These are phyloP conservation scores for Xylariaceae sp. DNA, from an alignment of 2,329 filamentous ascomycete species.

Conservation along the genomic window DNA sequence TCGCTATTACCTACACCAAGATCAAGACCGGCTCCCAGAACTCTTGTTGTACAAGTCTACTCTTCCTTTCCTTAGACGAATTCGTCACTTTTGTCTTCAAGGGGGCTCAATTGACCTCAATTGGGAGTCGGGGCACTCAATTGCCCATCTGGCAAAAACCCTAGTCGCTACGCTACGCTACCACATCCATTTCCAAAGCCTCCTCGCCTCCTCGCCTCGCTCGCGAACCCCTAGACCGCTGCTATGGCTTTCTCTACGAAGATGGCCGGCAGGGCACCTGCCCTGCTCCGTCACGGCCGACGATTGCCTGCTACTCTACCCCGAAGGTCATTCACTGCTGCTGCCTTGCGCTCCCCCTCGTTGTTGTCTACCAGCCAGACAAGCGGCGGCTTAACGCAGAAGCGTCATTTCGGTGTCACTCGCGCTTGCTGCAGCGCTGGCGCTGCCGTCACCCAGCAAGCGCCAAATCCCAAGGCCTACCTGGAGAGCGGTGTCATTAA, in stretches of 20 bases:
- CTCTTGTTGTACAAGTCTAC: not conserved
- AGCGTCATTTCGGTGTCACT: constrained; percentile 57
- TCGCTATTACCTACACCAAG: not conserved
- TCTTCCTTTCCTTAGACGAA: not conserved
- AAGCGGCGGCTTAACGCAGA: constrained; percentile 46
- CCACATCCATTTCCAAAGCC: constrained; percentile 14
- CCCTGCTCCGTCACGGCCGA: constrained; percentile 62
- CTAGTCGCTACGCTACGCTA: constrained; percentile 18
- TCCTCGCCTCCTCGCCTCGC: constrained; percentile 19
- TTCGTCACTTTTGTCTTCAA: constrained; percentile 21
- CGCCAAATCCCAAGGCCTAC: constrained; percentile 85
- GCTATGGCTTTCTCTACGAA: constrained; percentile 43
- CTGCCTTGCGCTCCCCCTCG: constrained; percentile 46
- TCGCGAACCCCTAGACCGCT: constrained; percentile 11
- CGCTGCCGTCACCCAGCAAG: constrained; percentile 62
- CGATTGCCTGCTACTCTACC: constrained; percentile 55
- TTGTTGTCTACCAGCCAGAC: constrained; percentile 46
- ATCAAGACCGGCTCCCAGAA: constrained; percentile 1
- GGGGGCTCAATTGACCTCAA: constrained; percentile 41
- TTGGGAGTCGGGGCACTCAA: constrained; percentile 40
- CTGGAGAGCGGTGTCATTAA: constrained; percentile 87
- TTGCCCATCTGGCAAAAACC: constrained; percentile 38
- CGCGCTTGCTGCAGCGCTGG: constrained; percentile 48
- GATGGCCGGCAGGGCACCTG: constrained; percentile 64
- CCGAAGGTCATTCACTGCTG: constrained; percentile 52